Conservation (phyloP, 805 yeast genomes). For the Torulaspora delbrueckii region DNA sequence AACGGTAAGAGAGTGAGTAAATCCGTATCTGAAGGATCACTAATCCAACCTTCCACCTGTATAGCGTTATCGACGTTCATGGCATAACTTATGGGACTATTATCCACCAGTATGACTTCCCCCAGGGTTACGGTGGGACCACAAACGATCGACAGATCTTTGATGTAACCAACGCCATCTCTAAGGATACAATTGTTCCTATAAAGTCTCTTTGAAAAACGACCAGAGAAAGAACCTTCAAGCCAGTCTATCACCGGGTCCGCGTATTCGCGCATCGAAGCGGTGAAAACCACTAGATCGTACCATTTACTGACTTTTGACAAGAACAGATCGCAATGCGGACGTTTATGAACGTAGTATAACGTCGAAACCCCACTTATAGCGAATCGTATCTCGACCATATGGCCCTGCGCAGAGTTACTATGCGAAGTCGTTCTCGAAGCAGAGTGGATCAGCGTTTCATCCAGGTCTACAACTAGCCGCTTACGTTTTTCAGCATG, state of each 20-base stretch:
- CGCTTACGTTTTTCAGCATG: constrained; percentile 45
- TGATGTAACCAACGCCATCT: constrained; percentile 80
- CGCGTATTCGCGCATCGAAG: constrained; percentile 90
- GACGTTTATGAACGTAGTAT: constrained; percentile 88
- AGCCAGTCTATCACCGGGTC: constrained; percentile 94
- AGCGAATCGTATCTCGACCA: constrained; percentile 72
- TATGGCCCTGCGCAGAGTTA: constrained; percentile 44
- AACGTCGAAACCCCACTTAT: constrained; percentile 64
- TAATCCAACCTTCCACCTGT: constrained; percentile 95
- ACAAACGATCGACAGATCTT: constrained; percentile 48
- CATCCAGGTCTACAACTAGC: constrained; percentile 85
- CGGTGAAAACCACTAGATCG: constrained; percentile 86
- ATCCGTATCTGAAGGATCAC: constrained; percentile 88
- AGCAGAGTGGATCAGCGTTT: constrained; percentile 87
- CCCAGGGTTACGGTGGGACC: constrained; percentile 27
- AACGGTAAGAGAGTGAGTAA: constrained; percentile 77
- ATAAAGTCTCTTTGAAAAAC: constrained; percentile 61
- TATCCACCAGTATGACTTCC: constrained; percentile 76
- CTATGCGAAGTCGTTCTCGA: constrained; percentile 47
- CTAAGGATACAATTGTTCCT: constrained; percentile 73
- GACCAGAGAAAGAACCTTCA: constrained; percentile 52
- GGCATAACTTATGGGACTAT: constrained; percentile 87
- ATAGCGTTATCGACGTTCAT: constrained; percentile 84
- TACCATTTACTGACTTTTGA: constrained; percentile 79
- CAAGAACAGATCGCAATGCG: constrained; percentile 82